A percentile compares a stretch with the other conserved stretches of the same genome.
Conservation (phyloP, 495 filamentous ascomycete genomes). For the Penicillium silybi region DNA sequence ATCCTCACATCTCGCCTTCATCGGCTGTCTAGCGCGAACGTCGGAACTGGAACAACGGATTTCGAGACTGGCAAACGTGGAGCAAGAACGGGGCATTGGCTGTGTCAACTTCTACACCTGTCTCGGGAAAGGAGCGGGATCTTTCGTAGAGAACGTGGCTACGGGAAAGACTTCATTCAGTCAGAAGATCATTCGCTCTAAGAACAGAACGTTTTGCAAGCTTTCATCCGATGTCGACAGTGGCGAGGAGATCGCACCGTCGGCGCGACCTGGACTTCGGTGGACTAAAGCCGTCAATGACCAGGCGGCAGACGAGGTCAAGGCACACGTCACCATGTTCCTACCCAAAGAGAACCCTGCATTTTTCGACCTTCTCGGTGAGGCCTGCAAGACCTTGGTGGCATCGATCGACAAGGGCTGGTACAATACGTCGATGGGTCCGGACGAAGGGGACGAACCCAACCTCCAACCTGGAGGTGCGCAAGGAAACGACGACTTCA, state of each 20-base stretch:
- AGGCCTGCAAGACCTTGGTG: slow-evolving; percentile 60
- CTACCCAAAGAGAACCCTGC: slow-evolving; percentile 73
- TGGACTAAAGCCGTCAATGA: slow-evolving; percentile 74
- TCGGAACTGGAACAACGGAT: slow-evolving; percentile 72
- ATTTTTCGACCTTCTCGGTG: slow-evolving; percentile 62
- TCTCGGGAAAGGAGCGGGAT: slow-evolving; percentile 60
- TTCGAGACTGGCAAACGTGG: slow-evolving; percentile 49
- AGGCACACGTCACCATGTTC: slow-evolving; percentile 90
- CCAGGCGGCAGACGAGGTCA: slow-evolving; percentile 69
- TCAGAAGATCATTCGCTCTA: slow-evolving; percentile 41
- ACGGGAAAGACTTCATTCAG: slow-evolving; percentile 31
- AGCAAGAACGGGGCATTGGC: slow-evolving; percentile 53
- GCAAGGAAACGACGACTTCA: slow-evolving; percentile 18
- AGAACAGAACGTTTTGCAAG: slow-evolving; percentile 77
- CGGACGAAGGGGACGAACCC: slow-evolving; percentile 15
- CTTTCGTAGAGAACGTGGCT: slow-evolving; percentile 31
- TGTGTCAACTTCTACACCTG: slow-evolving; percentile 81
- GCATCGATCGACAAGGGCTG: slow-evolving; percentile 43
- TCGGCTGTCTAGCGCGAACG: slow-evolving; percentile 76
- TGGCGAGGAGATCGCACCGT: slow-evolving; percentile 15
- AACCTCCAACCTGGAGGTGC: slow-evolving; percentile 1
- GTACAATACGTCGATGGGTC: slow-evolving; percentile 32
- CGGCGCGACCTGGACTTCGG: slow-evolving; percentile 31
- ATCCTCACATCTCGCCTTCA: slow-evolving; percentile 89
- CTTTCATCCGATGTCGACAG: slow-evolving; percentile 58